Base-by-base conservation (phyloP, 257 asterid genomes). In the Thymus mandschuricus region DNA sequence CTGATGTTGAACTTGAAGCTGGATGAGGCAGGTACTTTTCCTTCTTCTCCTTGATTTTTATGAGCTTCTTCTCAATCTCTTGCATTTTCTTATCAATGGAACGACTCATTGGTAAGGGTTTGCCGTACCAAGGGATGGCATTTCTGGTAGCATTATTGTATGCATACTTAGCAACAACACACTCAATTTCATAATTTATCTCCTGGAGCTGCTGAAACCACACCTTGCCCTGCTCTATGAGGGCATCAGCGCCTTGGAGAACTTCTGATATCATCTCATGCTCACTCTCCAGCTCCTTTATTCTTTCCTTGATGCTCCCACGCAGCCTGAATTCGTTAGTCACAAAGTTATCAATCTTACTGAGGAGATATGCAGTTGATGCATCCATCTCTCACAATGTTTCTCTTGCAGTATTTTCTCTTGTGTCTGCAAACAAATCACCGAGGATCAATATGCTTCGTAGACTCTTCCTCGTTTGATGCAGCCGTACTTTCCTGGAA, bases 191-290 rank as follows among this genome's bases (percentile, higher is more conserved):
- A 38, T 34, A n/a, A 49, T 30, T 44, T 10, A 33, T 10, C 2
- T 33, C 13, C 5, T 15, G 78, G 38, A 74, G 62, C 11, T 66
- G 45, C 12, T n/a, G 61, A 57, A 66, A 50, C 68, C 68, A 66
- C 29, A 21, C 68, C 68, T 3, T 12, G 1, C 41, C 21, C 38
- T 33, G 54, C 27, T 58, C 68, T 48, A 28, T 52, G 28, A 11
- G 6, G 40, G 28, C 40, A 10, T 54, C 73, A 0, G 13, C 44
- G 1, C 15, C 54, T 27, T 5, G 11, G 12, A 68, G 40, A 27
- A 54, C 8, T 21, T 41, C 73, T 4, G 3, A 5, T 30, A 52
- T 54, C 29, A 68, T 27, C 64, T 10, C 64, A 7, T 38, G 54
- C 40, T 68, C 54, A 0, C 29, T 51, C 41, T 21, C 21, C 73